Percentiles rank a stretch among this genome's conserved stretches.
These are phyloP conservation scores for Leccinum aurantiacum DNA, from an alignment of 768 basidiomycete species.

Conservation along the genomic window DNA sequence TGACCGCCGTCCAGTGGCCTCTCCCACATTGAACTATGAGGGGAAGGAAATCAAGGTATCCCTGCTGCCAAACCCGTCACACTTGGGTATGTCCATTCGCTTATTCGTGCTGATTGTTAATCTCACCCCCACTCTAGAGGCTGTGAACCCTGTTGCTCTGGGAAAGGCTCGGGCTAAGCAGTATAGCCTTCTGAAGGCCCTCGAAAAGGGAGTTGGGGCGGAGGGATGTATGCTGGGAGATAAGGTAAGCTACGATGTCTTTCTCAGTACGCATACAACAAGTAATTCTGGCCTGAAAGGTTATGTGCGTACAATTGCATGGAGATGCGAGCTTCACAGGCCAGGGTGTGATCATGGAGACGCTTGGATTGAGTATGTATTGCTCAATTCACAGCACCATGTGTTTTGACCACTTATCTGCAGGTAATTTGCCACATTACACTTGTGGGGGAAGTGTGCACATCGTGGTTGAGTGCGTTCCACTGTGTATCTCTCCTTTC, in stretches of 20 bases:
- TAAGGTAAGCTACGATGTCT: conserved; percentile 19
- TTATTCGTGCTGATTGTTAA: background rate
- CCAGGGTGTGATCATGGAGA: conserved; percentile 89
- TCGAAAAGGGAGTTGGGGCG: conserved; percentile 35
- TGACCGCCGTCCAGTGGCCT: conserved; percentile 48
- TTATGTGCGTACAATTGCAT: conserved; percentile 87
- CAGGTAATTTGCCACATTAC: conserved; percentile 87
- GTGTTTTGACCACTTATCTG: background rate
- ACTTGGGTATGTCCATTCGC: conserved; percentile 48
- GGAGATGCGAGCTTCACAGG: conserved; percentile 92
- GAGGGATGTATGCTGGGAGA: conserved; percentile 34
- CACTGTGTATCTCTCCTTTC: background rate
- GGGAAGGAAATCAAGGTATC: conserved; percentile 62
- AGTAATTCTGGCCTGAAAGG: conserved; percentile 42
- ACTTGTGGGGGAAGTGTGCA: conserved; percentile 86
- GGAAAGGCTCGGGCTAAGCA: conserved; percentile 93
- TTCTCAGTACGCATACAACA: background rate
- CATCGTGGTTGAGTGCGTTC: background rate
- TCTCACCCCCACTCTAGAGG: conserved; percentile 48
- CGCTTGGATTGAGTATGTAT: conserved; percentile 71
- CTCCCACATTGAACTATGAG: conserved; percentile 59
- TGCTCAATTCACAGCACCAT: background rate
- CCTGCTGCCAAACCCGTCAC: conserved; percentile 78
- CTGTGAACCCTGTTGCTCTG: conserved; percentile 82
- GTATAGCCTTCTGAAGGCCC: conserved; percentile 71